phyloP scores from a whole-genome alignment of 2,329 filamentous ascomycete species.

The Epichloe typhina region DNA sequence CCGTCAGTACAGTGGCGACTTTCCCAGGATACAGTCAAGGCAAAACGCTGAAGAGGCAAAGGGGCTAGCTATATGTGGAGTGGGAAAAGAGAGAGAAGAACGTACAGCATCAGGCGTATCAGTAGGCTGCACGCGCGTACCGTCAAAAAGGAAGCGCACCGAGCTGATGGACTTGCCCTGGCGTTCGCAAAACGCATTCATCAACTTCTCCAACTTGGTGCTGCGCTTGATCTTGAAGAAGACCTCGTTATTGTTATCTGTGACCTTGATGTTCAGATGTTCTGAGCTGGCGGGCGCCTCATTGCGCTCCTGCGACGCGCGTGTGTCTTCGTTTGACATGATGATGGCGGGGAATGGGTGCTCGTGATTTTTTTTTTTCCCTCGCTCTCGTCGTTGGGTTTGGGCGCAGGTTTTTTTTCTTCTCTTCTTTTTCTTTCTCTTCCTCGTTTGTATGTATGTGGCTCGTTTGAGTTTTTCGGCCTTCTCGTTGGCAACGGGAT shows the following conservation, averaged over 20 bases:
- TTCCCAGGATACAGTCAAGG: neutral
- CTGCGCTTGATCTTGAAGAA: constrained; percentile 99
- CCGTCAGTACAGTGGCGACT: neutral
- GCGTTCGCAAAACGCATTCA: constrained; percentile 94
- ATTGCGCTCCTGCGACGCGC: constrained; percentile 32
- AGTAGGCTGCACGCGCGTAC: constrained; percentile 74
- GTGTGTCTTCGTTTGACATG: constrained; percentile 35
- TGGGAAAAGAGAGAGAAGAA: constrained; percentile 13
- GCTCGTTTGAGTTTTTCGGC: neutral
- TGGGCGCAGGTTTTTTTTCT: too few species aligned
- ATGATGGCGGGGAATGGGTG: neutral
- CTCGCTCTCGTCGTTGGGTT: neutral
- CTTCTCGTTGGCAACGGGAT: neutral
- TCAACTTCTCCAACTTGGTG: constrained; percentile 91
- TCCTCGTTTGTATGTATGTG: too few species aligned
- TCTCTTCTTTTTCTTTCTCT: neutral
- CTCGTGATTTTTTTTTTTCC: neutral
- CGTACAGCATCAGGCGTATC: constrained; percentile 89
- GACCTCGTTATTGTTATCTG: constrained; percentile 98
- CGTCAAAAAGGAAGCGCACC: constrained; percentile 92
- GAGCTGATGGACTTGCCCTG: constrained; percentile 78
- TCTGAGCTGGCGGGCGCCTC: constrained; percentile 43
- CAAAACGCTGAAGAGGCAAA: neutral
- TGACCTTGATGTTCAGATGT: constrained; percentile 98
- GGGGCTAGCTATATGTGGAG: neutral